Evolutionary conservation across 768 basidiomycete species (phyloP), one percentile per base, ranked within the genome.

Genomic region (Sarcomyxa edulis): DNA sequence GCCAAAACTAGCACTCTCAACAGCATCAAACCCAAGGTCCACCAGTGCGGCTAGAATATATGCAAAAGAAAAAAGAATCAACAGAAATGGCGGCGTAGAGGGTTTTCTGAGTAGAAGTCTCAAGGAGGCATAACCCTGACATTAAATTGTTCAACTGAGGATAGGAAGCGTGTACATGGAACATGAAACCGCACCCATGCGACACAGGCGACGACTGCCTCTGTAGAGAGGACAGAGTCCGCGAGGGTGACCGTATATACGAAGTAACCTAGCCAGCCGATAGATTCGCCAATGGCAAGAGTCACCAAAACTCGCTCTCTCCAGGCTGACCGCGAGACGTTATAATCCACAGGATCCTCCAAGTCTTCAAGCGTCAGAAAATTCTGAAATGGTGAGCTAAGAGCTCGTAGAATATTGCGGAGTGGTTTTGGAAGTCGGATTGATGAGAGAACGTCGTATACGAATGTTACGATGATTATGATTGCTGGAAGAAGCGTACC

Each of bases 281-380:
- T 42, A 18, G 61, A 56, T 32, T 65, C 59, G n/a, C 65, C n/a
- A 19, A 56, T 50, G 1, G 71, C 61, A 16, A 76, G 48, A 7
- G 47, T 45, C 25, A 57, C 57, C 32, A 79, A 55, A 10, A 44
- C 32, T 32, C 62, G 54, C 33, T 42, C 46, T 42, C 63, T 71
- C 36, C 54, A 50, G 14, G 50, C 43, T 4, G 56, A 52, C 24
- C 51, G 43, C 40, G 45, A 46, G 21, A 48, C 48, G 27, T 56
- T 47, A 24, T n/a, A 40, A 14, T n/a, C n/a, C n/a, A 57, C 55
- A 14, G 68, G 54, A 32, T 68, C 69, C 26, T 61, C 59, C n/a
- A 80, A 53, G 52, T 79, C 77, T 35, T 72, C 64, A 8, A 70
- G 53, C 7, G 61, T 60, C 37, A 81, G 51, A 47, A 80, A 81